phyloP scores from a whole-genome alignment of 306 rosid species.

The Clitoria ternatea region DNA sequence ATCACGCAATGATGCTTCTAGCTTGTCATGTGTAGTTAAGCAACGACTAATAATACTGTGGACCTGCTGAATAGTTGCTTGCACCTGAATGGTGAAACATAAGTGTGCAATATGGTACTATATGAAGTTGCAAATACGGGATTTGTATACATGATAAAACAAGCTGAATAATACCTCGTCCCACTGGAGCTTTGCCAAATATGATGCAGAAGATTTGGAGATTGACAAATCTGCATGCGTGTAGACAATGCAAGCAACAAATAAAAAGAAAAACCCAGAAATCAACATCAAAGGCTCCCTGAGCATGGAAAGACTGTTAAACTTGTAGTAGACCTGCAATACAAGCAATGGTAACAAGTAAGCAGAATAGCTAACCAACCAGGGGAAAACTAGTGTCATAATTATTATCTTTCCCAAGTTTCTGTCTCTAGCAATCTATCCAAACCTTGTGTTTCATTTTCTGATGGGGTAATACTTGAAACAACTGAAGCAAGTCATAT shows the following conservation, averaged over 20 bases:
- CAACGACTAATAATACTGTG: slow-evolving; percentile 56
- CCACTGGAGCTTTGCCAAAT: slow-evolving; percentile 92
- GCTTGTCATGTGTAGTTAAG: slow-evolving; percentile 63
- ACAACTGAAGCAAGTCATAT: not conserved
- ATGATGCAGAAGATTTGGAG: slow-evolving; percentile 89
- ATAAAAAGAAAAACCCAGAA: slow-evolving; percentile 71
- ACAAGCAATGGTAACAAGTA: not conserved
- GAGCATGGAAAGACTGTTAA: slow-evolving; percentile 84
- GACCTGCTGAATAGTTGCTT: slow-evolving; percentile 58
- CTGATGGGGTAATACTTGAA: not conserved
- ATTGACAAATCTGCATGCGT: slow-evolving; percentile 83
- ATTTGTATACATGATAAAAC: slow-evolving; percentile 12
- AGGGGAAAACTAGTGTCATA: slow-evolving; percentile 3
- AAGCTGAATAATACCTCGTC: slow-evolving; percentile 68
- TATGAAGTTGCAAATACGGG: slow-evolving; percentile 4
- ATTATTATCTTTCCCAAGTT: not conserved
- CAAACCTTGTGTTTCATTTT: not conserved
- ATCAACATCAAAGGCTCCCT: slow-evolving; percentile 92
- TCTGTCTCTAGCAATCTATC: slow-evolving; percentile 5
- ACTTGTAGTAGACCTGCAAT: slow-evolving; percentile 91
- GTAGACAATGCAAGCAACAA: slow-evolving; percentile 70
- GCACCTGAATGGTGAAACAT: slow-evolving; percentile 61
- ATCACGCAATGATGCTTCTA: slow-evolving; percentile 83
- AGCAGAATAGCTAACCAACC: slow-evolving; percentile 1
- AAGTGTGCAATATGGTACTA: not conserved